Evolutionary conservation across 2,329 filamentous ascomycete genomes (phyloP).

Genomic region (Cladobotryum protrusum): DNA sequence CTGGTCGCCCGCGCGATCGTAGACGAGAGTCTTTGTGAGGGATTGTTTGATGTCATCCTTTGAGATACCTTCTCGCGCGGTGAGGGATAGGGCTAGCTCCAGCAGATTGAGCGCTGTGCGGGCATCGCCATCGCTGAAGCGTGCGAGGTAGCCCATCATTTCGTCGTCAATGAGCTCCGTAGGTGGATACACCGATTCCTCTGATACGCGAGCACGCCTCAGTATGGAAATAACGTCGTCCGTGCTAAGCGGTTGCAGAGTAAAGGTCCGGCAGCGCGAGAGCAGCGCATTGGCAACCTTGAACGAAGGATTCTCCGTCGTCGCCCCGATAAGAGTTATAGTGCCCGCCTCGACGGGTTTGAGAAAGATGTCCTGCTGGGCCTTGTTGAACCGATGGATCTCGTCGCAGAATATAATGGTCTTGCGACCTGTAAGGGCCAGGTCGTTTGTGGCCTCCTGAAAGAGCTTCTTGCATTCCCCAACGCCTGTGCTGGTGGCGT

Average conservation of each 20-base stretch:
- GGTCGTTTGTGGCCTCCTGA: conserved; percentile 72
- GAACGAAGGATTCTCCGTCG: conserved; percentile 95
- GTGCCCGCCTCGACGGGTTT: conserved; percentile 86
- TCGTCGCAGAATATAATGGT: conserved; percentile 98
- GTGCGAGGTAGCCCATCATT: conserved; percentile 72
- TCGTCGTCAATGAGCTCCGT: conserved; percentile 65
- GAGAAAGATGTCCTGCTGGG: conserved; percentile 91
- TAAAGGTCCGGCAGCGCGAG: conserved; percentile 87
- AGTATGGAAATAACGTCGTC: conserved; percentile 70
- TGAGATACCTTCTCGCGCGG: conserved; percentile 54
- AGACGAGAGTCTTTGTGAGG: conserved; percentile 87
- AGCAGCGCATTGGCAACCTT: conserved; percentile 83
- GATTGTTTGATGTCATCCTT: conserved; percentile 71
- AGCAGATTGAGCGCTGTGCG: conserved; percentile 88
- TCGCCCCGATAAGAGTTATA: conserved; percentile 88
- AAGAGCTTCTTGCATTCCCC: conserved; percentile 92
- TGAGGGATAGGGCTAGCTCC: conserved; percentile 76
- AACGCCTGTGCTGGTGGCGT: conserved; percentile 83
- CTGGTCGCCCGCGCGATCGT: conserved; percentile 90
- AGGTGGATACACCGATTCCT: conserved; percentile 39
- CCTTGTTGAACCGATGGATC: conserved; percentile 86
- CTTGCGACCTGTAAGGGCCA: conserved; percentile 73
- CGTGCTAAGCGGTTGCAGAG: conserved; percentile 66
- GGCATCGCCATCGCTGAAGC: conserved; percentile 87
- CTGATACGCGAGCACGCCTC: conserved; percentile 61